A percentile compares a stretch with the other conserved stretches of the same genome.
These are phyloP conservation scores for Stevia rebaudiana DNA, from an alignment of 140 eudicot genomes.

Conservation along the genomic window DNA sequence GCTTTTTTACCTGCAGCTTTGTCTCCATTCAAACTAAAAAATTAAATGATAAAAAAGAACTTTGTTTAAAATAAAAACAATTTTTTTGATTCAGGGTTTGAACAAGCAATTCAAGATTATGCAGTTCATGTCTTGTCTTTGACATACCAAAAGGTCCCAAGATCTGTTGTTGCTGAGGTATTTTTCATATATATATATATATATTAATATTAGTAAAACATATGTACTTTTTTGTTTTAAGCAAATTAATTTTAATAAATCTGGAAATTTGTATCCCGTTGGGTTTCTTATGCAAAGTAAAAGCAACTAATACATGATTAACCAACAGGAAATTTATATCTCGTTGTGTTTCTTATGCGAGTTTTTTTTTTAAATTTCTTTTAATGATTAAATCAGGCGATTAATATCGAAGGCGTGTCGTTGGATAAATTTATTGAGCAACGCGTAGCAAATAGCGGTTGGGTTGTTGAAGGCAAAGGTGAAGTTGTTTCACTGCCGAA, in stretches of 20 bases:
- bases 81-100: slow-evolving; percentile 67
- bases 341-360: too few relatives aligned
- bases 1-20: neutral
- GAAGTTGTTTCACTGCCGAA: slow-evolving; percentile 52
- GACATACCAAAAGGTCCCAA: slow-evolving; percentile 72
- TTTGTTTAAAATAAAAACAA: neutral
- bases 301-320: neutral
- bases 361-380: neutral
- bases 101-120: slow-evolving; percentile 81
- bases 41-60: neutral
- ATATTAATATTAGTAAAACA: neutral
- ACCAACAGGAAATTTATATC: too few relatives aligned
- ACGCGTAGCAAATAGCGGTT: slow-evolving; percentile 51
- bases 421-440: slow-evolving; percentile 87
- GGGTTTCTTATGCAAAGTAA: neutral
- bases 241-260: too few relatives aligned
- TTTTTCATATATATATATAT: neutral
- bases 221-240: neutral
- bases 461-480: slow-evolving; percentile 56
- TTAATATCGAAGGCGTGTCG: slow-evolving; percentile 68
- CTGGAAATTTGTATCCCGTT: too few relatives aligned
- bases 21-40: neutral
- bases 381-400: slow-evolving; percentile 41
- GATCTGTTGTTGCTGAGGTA: slow-evolving; percentile 89
- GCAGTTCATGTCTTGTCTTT: slow-evolving; percentile 83